Evolutionary conservation across 306 rosid species (phyloP).

Genomic region (Cicer chorassanicum): DNA sequence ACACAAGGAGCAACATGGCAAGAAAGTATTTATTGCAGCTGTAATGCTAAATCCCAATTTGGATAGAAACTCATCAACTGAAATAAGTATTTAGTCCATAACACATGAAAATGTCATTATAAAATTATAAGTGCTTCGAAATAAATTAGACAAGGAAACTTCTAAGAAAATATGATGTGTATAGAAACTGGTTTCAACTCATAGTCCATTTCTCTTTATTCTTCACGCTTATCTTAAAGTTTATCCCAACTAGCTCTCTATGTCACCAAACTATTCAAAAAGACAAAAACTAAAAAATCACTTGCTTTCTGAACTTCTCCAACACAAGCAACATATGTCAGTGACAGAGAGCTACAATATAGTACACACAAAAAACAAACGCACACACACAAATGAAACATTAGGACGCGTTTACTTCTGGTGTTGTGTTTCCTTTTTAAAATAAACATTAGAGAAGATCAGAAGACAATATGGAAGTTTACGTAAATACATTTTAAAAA

Average conservation of each 20-base stretch:
- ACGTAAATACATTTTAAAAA: too few species aligned
- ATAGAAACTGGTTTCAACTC: neutral
- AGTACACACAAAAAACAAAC: neutral
- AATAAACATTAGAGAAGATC: too few species aligned
- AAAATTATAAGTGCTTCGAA: neutral
- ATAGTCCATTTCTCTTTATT: too few species aligned
- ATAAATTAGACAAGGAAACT: neutral
- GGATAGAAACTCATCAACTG: neutral
- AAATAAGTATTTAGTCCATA: neutral
- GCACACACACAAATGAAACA: neutral
- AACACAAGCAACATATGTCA: constrained; percentile 4
- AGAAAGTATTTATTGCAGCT: neutral
- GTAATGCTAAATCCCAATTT: neutral
- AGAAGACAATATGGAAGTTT: too few species aligned
- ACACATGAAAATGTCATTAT: neutral
- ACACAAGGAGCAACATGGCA: neutral
- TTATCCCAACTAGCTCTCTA: neutral
- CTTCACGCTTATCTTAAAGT: neutral
- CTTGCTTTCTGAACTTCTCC: neutral
- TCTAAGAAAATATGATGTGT: neutral
- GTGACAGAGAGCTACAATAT: neutral
- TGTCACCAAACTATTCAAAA: neutral
- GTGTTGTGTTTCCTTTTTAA: too few species aligned
- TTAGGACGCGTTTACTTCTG: neutral
- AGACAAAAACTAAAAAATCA: neutral